Conservation (phyloP, 2,329 filamentous ascomycete species). For the Myriosclerotinia duriaeana region DNA sequence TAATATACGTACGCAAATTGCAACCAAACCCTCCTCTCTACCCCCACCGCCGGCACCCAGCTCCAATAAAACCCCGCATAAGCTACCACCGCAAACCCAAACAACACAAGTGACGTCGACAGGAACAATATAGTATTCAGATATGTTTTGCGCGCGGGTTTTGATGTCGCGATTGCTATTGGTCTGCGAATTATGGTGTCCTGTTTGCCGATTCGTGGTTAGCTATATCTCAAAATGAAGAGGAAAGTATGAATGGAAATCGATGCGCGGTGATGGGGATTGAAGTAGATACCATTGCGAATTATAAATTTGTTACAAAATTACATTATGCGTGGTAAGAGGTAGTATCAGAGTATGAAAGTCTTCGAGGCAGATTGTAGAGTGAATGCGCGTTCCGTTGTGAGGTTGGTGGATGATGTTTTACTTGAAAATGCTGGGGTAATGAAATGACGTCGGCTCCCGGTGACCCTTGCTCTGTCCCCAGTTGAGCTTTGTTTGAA, state of each 20-base stretch:
- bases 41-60: slow-evolving; percentile 65
- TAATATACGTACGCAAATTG: slow-evolving; percentile 56
- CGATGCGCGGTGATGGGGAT: not conserved
- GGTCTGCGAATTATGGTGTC: slow-evolving; percentile 51
- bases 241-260: not conserved
- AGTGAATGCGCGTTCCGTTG: slow-evolving; percentile 6
- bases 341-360: not conserved
- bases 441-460: slow-evolving; percentile 19
- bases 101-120: slow-evolving; percentile 52
- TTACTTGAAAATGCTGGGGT: slow-evolving; percentile 9
- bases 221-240: not conserved
- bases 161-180: slow-evolving; percentile 57
- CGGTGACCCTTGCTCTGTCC: not conserved
- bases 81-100: slow-evolving; percentile 57
- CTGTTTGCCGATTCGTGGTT: slow-evolving; percentile 42
- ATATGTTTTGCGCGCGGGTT: slow-evolving; percentile 62
- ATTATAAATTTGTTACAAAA: not conserved
- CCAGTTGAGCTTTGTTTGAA: not conserved
- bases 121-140: slow-evolving; percentile 50
- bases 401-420: slow-evolving; percentile 11
- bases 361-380: not conserved
- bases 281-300: not conserved
- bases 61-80: slow-evolving; percentile 68
- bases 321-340: slow-evolving; percentile 3
- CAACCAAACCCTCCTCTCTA: slow-evolving; percentile 61